A percentile compares a stretch with the other conserved stretches of the same genome.
Evolutionary conservation across 345 rosid genomes (phyloP).

Genomic region (Tarenaya hassleriana): DNA sequence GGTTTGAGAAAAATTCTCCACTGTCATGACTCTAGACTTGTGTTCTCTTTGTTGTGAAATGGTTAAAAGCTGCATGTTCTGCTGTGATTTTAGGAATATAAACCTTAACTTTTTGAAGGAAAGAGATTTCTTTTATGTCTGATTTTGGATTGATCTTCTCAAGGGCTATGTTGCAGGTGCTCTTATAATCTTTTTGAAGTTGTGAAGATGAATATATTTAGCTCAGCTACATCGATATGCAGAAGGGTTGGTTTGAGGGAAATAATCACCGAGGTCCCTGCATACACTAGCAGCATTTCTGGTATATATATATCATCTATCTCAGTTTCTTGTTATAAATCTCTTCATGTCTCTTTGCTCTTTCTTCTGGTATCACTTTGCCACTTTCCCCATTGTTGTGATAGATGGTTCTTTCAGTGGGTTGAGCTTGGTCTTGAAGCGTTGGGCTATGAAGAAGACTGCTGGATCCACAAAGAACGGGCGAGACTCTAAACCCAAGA

Average conservation of each 20-base stretch:
- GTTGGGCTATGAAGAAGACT: slow-evolving; percentile 81
- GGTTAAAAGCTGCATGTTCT: no score
- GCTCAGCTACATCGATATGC: slow-evolving; percentile 35
- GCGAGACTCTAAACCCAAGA: slow-evolving; percentile 76
- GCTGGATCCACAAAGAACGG: slow-evolving; percentile 92
- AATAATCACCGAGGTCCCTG: slow-evolving; percentile 36
- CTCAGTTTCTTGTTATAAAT: slow-evolving; percentile 1
- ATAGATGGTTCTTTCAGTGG: slow-evolving; percentile 56
- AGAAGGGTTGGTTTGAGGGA: slow-evolving; percentile 42
- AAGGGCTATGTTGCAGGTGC: background rate
- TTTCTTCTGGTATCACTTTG: background rate
- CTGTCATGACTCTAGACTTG: no score
- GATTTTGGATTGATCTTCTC: no score
- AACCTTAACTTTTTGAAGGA: no score
- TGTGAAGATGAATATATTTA: slow-evolving; percentile 26
- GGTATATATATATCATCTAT: slow-evolving; percentile 16
- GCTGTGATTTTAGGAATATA: no score
- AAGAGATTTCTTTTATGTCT: no score
- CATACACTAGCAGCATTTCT: slow-evolving; percentile 32
- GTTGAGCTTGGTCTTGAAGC: slow-evolving; percentile 58
- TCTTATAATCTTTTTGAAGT: slow-evolving; percentile 18
- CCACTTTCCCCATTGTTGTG: no score
- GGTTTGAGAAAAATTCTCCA: no score
- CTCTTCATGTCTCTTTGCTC: background rate
- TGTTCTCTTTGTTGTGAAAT: no score